Percentiles rank a stretch among this genome's conserved stretches.
Evolutionary conservation across 2,329 filamentous ascomycete genomes (phyloP).

Genomic region (Neonectria neomacrospora): DNA sequence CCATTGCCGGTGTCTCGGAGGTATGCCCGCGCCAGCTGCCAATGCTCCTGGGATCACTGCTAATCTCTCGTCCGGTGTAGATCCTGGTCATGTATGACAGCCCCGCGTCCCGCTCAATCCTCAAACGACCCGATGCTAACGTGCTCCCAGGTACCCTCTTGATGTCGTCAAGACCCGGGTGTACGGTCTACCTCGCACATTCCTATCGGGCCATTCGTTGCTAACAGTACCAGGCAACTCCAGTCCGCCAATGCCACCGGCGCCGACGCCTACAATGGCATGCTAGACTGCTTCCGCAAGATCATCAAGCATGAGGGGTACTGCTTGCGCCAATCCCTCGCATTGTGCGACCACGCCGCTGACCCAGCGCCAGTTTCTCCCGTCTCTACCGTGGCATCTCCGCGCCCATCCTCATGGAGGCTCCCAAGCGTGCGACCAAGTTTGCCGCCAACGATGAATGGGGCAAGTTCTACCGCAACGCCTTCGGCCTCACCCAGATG

Average conservation of each 20-base stretch:
- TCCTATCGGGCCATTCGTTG: slow-evolving; percentile 13
- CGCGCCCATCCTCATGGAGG: slow-evolving; percentile 98
- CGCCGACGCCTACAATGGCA: slow-evolving; percentile 91
- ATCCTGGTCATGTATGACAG: slow-evolving; percentile 83
- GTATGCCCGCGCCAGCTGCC: slow-evolving; percentile 60
- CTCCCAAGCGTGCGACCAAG: slow-evolving; percentile 92
- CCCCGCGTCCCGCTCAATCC: slow-evolving; percentile 31
- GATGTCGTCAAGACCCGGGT: slow-evolving; percentile 99
- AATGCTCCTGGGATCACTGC: slow-evolving; percentile 34
- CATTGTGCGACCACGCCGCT: slow-evolving; percentile 30
- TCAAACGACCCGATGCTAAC: slow-evolving; percentile 17
- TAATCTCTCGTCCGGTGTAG: slow-evolving; percentile 57
- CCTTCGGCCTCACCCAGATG: slow-evolving; percentile 88
- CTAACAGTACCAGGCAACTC: slow-evolving; percentile 73
- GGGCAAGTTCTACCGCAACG: slow-evolving; percentile 91
- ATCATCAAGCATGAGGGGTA: slow-evolving; percentile 97
- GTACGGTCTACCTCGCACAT: slow-evolving; percentile 64
- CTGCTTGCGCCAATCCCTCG: slow-evolving; percentile 39
- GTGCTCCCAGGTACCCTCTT: slow-evolving; percentile 83
- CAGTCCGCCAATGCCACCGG: slow-evolving; percentile 80
- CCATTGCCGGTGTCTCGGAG: slow-evolving; percentile 97
- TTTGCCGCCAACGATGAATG: slow-evolving; percentile 99
- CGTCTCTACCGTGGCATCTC: slow-evolving; percentile 95
- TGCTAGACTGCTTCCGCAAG: slow-evolving; percentile 98
- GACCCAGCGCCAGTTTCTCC: slow-evolving; percentile 70